These are phyloP conservation scores for Pythium oligandrum DNA, from an alignment of 352 stramenopile species.

Conservation along the genomic window DNA sequence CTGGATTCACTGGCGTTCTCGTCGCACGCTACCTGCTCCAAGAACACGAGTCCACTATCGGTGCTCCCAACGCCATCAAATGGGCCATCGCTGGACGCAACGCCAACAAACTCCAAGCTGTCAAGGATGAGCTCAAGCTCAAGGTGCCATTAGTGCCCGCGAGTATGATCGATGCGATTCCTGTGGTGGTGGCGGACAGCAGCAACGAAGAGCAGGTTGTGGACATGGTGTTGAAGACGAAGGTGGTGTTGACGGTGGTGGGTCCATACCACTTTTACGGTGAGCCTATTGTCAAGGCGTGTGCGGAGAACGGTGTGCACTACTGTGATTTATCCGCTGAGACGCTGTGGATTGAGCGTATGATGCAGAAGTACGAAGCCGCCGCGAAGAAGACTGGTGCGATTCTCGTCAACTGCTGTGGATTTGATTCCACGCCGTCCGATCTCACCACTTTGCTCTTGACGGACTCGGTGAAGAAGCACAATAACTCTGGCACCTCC, in stretches of 20 bases:
- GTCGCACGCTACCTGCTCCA: slow-evolving; percentile 66
- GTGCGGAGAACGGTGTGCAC: slow-evolving; percentile 80
- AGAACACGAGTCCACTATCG: slow-evolving; percentile 19
- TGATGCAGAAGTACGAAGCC: slow-evolving; percentile 52
- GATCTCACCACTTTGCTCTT: slow-evolving; percentile 68
- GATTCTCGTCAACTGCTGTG: slow-evolving; percentile 78
- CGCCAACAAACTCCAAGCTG: slow-evolving; percentile 35
- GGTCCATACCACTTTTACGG: slow-evolving; percentile 80
- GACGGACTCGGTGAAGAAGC: slow-evolving; percentile 37
- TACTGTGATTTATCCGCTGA: slow-evolving; percentile 91
- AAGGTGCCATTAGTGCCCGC: slow-evolving; percentile 8
- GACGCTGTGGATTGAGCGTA: slow-evolving; percentile 64
- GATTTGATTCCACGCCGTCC: slow-evolving; percentile 79
- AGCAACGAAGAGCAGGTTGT: slow-evolving; percentile 40
- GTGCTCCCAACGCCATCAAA: slow-evolving; percentile 22
- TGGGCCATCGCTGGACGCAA: slow-evolving; percentile 85
- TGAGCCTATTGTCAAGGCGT: slow-evolving; percentile 65
- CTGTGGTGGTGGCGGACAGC: too few relatives aligned
- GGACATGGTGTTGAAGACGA: slow-evolving; percentile 55
- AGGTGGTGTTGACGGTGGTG: slow-evolving; percentile 64
- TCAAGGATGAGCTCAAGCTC: slow-evolving; percentile 25
- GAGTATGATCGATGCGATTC: slow-evolving; percentile 16
- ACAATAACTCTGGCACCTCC: slow-evolving; percentile 18
- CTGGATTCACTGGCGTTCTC: slow-evolving; percentile 86
- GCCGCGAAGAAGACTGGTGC: slow-evolving; percentile 56